phyloP scores from a whole-genome alignment of 306 rosid genomes.

The Fragaria nilgerrensis region DNA sequence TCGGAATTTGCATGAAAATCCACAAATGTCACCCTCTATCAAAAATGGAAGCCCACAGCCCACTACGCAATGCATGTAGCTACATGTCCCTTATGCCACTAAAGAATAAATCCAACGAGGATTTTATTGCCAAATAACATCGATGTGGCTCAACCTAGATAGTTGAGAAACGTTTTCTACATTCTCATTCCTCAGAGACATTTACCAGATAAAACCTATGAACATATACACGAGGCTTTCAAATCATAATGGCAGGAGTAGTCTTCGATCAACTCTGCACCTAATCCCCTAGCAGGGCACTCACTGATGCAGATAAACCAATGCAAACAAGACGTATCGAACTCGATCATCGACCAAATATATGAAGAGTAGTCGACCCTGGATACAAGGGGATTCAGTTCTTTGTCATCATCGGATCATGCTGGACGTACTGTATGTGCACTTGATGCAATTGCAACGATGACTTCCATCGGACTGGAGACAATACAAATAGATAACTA shows the following conservation, averaged over 20 bases:
- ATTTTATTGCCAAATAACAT: too few species aligned
- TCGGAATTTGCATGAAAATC: too few species aligned
- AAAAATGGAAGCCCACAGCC: not conserved
- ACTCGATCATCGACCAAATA: not conserved
- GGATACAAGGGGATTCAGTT: not conserved
- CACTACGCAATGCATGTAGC: not conserved
- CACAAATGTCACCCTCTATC: too few species aligned
- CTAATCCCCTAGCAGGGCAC: not conserved
- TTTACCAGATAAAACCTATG: too few species aligned
- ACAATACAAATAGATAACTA: not conserved
- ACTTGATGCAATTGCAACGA: not conserved
- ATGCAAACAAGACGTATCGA: not conserved
- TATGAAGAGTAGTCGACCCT: not conserved
- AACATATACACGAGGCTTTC: not conserved
- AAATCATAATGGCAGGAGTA: not conserved
- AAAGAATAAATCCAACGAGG: too few species aligned
- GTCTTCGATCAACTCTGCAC: constrained; percentile 1
- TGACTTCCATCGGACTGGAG: not conserved
- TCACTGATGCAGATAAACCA: not conserved
- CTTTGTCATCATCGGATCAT: not conserved
- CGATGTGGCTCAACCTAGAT: too few species aligned
- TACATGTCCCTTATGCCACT: too few species aligned
- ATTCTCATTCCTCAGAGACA: too few species aligned
- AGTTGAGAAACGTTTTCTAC: too few species aligned
- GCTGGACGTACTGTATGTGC: not conserved